Evolutionary conservation across 768 basidiomycete species (phyloP).

Genomic region (Amyloporia xantha): DNA sequence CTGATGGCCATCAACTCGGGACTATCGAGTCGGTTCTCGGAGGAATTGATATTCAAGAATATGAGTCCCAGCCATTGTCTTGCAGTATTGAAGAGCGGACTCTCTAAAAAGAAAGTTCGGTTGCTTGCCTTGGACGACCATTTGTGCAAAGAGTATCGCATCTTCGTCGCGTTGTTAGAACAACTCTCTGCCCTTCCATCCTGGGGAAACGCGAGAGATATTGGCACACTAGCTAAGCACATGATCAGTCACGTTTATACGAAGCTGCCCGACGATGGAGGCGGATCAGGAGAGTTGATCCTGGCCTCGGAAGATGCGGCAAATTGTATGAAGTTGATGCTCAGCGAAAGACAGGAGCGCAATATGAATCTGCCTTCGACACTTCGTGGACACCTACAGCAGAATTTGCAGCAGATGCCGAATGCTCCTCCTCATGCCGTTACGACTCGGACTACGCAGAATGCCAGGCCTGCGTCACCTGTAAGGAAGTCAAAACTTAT

Average conservation of each 20-base stretch:
- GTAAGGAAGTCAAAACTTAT: neutral
- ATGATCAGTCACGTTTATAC: constrained; percentile 38
- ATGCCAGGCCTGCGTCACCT: neutral
- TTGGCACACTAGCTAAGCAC: constrained; percentile 44
- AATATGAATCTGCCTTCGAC: neutral
- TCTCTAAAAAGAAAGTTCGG: constrained; percentile 37
- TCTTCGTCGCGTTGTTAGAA: constrained; percentile 34
- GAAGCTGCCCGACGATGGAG: constrained; percentile 6
- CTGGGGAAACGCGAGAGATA: constrained; percentile 70
- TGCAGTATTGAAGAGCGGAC: constrained; percentile 38
- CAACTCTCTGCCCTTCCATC: constrained; percentile 39
- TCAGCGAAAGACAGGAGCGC: constrained; percentile 7
- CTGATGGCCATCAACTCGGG: constrained; percentile 56
- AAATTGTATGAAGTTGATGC: constrained; percentile 17
- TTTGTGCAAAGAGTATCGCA: constrained; percentile 22
- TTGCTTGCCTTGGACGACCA: constrained; percentile 32
- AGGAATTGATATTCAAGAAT: constrained; percentile 48
- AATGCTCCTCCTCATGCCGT: neutral
- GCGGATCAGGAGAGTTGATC: constrained; percentile 11
- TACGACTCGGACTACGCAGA: neutral
- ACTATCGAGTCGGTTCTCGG: constrained; percentile 61
- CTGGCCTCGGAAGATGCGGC: constrained; percentile 27
- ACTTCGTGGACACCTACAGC: neutral
- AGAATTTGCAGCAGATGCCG: neutral
- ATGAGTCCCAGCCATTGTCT: constrained; percentile 45